phyloP scores from a whole-genome alignment of 345 rosid species.

The Salix brachista region DNA sequence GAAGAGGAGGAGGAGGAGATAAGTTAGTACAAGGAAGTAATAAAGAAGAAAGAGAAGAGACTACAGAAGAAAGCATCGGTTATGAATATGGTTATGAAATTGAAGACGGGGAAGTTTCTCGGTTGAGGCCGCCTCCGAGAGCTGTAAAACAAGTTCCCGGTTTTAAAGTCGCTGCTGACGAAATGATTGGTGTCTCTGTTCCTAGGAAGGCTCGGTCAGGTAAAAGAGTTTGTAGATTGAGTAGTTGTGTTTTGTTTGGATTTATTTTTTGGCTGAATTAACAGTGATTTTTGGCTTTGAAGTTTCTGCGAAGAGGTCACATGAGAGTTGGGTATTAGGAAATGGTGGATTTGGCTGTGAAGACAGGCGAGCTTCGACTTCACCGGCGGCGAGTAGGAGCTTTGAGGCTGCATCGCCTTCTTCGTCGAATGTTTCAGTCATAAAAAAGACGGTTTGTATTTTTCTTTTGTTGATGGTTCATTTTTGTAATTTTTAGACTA shows the following conservation, averaged over 20 bases:
- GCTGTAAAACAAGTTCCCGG: slow-evolving; percentile 8
- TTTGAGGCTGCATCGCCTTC: slow-evolving; percentile 39
- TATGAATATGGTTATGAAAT: slow-evolving; percentile 30
- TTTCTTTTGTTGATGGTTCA: neutral
- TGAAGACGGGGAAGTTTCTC: neutral
- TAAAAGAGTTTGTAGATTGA: neutral
- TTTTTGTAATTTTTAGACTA: neutral
- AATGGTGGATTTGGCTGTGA: slow-evolving; percentile 36
- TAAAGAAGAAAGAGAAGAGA: slow-evolving; percentile 37
- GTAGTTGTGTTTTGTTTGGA: neutral
- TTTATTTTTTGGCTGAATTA: neutral
- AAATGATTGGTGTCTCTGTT: slow-evolving; percentile 48
- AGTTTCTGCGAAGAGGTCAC: slow-evolving; percentile 59
- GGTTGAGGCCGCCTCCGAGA: slow-evolving; percentile 2
- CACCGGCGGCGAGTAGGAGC: slow-evolving; percentile 43
- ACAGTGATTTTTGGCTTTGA: neutral
- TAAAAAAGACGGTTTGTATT: slow-evolving; percentile 43
- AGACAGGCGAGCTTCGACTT: slow-evolving; percentile 29
- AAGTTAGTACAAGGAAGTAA: slow-evolving; percentile 4
- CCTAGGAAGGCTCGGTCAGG: slow-evolving; percentile 74
- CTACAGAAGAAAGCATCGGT: slow-evolving; percentile 36
- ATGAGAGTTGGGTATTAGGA: slow-evolving; percentile 45
- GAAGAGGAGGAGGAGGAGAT: slow-evolving; percentile 30
- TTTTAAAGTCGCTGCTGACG: slow-evolving; percentile 29
- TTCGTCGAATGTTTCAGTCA: slow-evolving; percentile 39